Evolutionary conservation across 805 yeast genomes (phyloP).

Genomic region (Candida saitoana): DNA sequence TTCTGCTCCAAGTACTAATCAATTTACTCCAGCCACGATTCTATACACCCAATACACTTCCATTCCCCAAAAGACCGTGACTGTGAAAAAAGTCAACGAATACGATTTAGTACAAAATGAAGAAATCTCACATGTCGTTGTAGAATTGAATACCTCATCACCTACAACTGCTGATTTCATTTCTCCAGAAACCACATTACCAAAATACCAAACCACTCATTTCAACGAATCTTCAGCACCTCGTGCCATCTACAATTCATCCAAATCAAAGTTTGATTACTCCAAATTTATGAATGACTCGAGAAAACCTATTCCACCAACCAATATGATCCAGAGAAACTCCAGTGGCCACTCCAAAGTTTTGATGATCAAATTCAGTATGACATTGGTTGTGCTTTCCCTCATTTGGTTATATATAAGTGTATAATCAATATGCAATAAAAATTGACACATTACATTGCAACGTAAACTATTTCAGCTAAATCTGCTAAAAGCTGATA

Average conservation of each 20-base stretch:
- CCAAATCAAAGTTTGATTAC: background rate
- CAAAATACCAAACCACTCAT: background rate
- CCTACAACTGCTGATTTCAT: background rate
- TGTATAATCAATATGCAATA: background rate
- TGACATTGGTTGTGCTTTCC: background rate
- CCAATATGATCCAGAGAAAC: background rate
- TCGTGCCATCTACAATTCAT: background rate
- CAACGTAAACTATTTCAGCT: too few relatives aligned
- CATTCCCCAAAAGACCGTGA: background rate
- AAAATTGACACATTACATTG: background rate
- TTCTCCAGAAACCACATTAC: background rate
- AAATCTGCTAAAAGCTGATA: too few relatives aligned
- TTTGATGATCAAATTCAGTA: background rate
- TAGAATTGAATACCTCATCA: background rate
- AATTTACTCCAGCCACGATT: background rate
- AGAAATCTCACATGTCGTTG: background rate
- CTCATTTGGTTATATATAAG: background rate
- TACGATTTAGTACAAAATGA: background rate
- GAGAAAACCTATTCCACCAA: background rate
- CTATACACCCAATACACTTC: background rate
- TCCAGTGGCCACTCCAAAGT: background rate
- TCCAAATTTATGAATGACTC: background rate
- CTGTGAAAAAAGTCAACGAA: background rate
- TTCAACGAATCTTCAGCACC: background rate
- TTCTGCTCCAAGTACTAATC: background rate